Conservation (phyloP, 129 eudicot genomes). For the Saposhnikovia divaricata region DNA sequence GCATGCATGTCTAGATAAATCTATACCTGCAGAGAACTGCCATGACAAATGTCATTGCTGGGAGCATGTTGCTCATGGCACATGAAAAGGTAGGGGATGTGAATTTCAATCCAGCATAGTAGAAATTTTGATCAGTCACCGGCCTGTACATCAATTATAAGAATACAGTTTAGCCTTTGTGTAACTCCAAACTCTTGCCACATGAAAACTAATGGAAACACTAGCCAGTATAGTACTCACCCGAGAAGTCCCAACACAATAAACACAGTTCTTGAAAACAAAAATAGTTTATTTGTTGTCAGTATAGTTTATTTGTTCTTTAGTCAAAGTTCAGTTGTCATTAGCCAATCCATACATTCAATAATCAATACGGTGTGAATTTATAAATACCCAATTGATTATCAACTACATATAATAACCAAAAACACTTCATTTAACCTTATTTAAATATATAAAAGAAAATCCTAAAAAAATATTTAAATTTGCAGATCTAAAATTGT, state of each 20-base stretch:
- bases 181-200: background rate
- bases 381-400: background rate
- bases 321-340: background rate
- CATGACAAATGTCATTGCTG: conserved; percentile 99
- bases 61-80: conserved; percentile 99
- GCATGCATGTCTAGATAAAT: background rate
- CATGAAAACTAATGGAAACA: background rate
- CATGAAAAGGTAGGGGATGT: conserved; percentile 96
- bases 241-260: conserved; percentile 95
- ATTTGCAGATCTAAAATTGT: background rate
- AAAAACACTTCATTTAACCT: background rate
- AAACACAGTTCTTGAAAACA: too few relatives aligned
- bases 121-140: conserved; percentile 90
- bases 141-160: conserved; percentile 36
- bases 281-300: too few relatives aligned
- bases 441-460: too few relatives aligned
- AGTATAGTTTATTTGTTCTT: too few relatives aligned
- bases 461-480: background rate
- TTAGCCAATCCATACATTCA: background rate
- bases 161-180: background rate
- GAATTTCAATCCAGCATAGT: conserved; percentile 82
- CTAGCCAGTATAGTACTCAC: conserved; percentile 26
- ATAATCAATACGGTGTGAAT: background rate
- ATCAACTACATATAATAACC: background rate
- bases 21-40: conserved; percentile 81